phyloP scores from a whole-genome alignment of 768 basidiomycete genomes.

The Clitopilus hobsonii region DNA sequence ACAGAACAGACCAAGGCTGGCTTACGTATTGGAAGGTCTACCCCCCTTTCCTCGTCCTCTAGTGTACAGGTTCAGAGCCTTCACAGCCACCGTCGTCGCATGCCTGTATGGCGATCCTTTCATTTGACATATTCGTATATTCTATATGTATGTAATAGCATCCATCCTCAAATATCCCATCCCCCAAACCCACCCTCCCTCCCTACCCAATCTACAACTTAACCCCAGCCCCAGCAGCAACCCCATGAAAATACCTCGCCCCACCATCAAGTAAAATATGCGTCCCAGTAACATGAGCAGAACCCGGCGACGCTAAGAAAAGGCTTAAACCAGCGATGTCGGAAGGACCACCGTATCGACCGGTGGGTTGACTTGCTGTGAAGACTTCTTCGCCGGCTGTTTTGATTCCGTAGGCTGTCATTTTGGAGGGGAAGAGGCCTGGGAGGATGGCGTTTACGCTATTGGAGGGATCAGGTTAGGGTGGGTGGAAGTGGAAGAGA shows the following conservation, averaged over 20 bases:
- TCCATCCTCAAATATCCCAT: too few relatives aligned
- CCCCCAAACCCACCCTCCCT: too few relatives aligned
- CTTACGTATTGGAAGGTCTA: too few relatives aligned
- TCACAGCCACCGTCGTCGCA: too few relatives aligned
- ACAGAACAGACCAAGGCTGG: too few relatives aligned
- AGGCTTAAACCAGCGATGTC: constrained; percentile 72
- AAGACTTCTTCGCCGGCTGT: constrained; percentile 48
- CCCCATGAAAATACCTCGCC: constrained; percentile 26
- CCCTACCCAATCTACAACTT: constrained; percentile 36
- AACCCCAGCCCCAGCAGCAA: constrained; percentile 18
- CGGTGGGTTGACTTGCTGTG: constrained; percentile 56
- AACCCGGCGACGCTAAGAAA: constrained; percentile 67
- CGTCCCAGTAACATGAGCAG: constrained; percentile 69
- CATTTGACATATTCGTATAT: too few relatives aligned
- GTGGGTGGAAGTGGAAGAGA: constrained; percentile 7
- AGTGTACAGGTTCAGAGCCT: too few relatives aligned
- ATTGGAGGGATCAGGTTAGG: neutral
- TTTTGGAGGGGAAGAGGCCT: constrained; percentile 78
- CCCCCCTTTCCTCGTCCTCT: too few relatives aligned
- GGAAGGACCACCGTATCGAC: constrained; percentile 60
- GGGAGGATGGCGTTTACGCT: constrained; percentile 85
- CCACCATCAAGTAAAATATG: constrained; percentile 76
- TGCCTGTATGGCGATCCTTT: too few relatives aligned
- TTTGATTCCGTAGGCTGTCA: constrained; percentile 73
- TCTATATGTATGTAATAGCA: too few relatives aligned